Evolutionary conservation across 495 filamentous ascomycete genomes (phyloP), one percentile per base, ranked within the genome.

Genomic region (Rhypophila decipiens): DNA sequence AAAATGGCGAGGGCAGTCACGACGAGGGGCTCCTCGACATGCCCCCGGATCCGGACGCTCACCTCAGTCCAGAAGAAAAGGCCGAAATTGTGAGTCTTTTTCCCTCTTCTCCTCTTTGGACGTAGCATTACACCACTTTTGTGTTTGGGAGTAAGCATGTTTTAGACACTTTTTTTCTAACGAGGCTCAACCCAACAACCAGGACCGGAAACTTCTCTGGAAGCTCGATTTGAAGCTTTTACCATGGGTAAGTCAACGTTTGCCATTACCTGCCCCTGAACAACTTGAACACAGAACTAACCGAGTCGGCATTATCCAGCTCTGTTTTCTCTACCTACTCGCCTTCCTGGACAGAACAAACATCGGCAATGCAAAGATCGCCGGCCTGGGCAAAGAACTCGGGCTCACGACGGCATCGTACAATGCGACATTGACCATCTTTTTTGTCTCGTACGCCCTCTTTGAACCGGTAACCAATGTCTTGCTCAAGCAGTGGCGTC

Each of bases 381-480:
- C 81, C 39, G 83, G 85, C 27, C 70, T 96, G 2, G 51, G 76
- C n/a, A 62, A 71, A 11, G 77, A 83, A 47, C 72, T 95, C 2
- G 34, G 70, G 21, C 57, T 70, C 29, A 76, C 84, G 69, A 76
- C 71, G 3, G 44, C 69, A 7, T 66, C 72, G 17, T 96, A 90
- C 67, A 94, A 91, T 61, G 74, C 76, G 9, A 72, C 82, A 4
- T 76, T 96, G 1, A 84, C 84, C 29, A 85, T 95, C 57, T 96
- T 96, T 69, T 97, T 96, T 72, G 77, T 95, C 21, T 94, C 88
- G 18, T 97, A 97, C 65, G 75, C 87, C 31, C 66, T 89, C 33
- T 87, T 89, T 49, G 90, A 96, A 71, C 89, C 90, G 0, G 50
- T 90, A 27, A 94, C 90, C 35, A 96, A 97, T 62, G 64, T 96